phyloP scores from a whole-genome alignment of 169 alveolate species.

The Plasmodium yoelii region DNA sequence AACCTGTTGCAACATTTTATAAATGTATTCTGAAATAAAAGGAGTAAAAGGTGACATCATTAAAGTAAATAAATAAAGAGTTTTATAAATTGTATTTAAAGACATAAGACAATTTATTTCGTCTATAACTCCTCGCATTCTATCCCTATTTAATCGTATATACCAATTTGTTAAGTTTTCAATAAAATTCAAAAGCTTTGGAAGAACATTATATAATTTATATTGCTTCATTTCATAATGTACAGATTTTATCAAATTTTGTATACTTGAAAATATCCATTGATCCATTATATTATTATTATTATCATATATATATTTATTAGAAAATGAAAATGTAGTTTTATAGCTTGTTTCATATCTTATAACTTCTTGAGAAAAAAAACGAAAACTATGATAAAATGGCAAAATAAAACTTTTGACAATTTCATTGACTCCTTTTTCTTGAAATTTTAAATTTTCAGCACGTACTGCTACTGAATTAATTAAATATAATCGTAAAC shows the following conservation, averaged over 20 bases:
- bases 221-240: constrained; percentile 96
- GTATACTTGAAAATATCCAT: constrained; percentile 95
- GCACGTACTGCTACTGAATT: constrained; percentile 98
- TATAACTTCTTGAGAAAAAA: constrained; percentile 95
- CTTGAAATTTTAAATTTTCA: constrained; percentile 94
- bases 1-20: constrained; percentile 86
- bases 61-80: constrained; percentile 90
- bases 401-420: constrained; percentile 98
- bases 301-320: constrained; percentile 75
- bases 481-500: constrained; percentile 95
- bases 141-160: constrained; percentile 95
- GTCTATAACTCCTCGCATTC: constrained; percentile 97
- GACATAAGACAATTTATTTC: constrained; percentile 89
- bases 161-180: constrained; percentile 98
- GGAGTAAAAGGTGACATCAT: constrained; percentile 94
- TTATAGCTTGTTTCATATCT: constrained; percentile 91
- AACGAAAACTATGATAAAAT: constrained; percentile 97
- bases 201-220: constrained; percentile 96
- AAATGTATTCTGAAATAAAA: constrained; percentile 93
- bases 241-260: constrained; percentile 87
- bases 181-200: constrained; percentile 93
- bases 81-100: constrained; percentile 91
- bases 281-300: constrained; percentile 93
- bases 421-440: constrained; percentile 94
- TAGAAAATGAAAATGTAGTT: constrained; percentile 88